Evolutionary conservation across 169 alveolate species (phyloP).

Genomic region (Babesia caballi): DNA sequence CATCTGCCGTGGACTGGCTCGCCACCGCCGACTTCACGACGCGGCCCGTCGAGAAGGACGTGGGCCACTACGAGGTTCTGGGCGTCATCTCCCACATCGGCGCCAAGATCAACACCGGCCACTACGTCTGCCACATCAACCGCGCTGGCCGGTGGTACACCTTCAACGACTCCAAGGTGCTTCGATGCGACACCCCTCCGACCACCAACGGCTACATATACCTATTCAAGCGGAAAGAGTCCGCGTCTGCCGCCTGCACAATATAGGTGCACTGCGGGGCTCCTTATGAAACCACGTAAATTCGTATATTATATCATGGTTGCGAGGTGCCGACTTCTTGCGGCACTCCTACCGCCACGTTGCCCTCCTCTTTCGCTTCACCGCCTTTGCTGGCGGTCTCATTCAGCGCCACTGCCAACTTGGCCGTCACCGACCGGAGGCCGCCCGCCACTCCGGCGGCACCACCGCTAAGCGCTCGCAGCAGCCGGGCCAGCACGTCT

Average conservation of each 20-base stretch:
- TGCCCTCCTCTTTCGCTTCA: neutral
- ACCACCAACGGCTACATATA: constrained; percentile 34
- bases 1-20: constrained; percentile 34
- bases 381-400: neutral
- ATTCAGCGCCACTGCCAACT: constrained; percentile 31
- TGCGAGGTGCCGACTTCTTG: neutral
- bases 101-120: constrained; percentile 77
- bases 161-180: constrained; percentile 53
- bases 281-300: no score
- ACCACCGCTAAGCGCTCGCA: constrained; percentile 5
- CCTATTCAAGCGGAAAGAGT: constrained; percentile 29
- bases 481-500: constrained; percentile 17
- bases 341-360: neutral
- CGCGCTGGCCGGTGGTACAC: constrained; percentile 43
- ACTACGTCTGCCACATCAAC: constrained; percentile 77
- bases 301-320: no score
- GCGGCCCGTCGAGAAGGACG: neutral
- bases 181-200: constrained; percentile 10
- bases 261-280: no score
- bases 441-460: constrained; percentile 14
- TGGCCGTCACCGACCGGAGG: constrained; percentile 4
- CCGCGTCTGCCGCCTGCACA: no score
- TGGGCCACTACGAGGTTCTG: constrained; percentile 59
- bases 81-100: constrained; percentile 81
- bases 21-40: neutral